Base-by-base conservation (phyloP, 305 asterid species). In the Fraxinus paxiana region DNA sequence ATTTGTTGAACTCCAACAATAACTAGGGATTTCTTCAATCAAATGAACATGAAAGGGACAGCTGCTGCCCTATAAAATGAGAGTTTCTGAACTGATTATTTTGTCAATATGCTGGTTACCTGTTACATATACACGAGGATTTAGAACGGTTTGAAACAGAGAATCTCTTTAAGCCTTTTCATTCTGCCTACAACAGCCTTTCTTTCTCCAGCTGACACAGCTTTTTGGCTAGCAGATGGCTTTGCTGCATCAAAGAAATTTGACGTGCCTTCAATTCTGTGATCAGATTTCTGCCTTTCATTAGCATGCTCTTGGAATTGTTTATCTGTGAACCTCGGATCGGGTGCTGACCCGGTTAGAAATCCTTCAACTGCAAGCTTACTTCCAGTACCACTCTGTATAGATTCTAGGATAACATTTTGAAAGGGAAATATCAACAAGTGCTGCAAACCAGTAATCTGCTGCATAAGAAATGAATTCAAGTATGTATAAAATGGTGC, bases 111-210 rank as follows among this genome's bases (percentile, higher is more conserved):
- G 67, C 67, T n/a, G 28, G 67, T 17, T 56, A 56, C 26, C 71
- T 22, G 33, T 63, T 63, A 63, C 72, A 65, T 26, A 65, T 24
- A 24, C 73, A 24, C 73, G 3, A 6, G 18, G 69, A 51, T 73
- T 82, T 84, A 90, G 84, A 92, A 91, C 12, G 88, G 61, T 9
- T 86, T 67, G 84, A 89, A 89, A 81, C 98, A 93, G 51, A 91
- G 83, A 56, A 83, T 88, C 69, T 83, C 83, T 83, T 82, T 90
- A 26, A 87, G 82, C 84, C 83, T 82, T 74, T 91, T 93, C 73
- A 74, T 43, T 56, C 83, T 87, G 82, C 83, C 56, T 37, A 72
- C 73, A 77, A 88, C 75, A 13, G 80, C 82, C 88, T 86, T 85
- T 83, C 84, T 86, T 73, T 84, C 87, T 18, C 81, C 83, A 3